Evolutionary conservation across 73 alveolate genomes (phyloP).

Genomic region (Paramecium bursaria): DNA sequence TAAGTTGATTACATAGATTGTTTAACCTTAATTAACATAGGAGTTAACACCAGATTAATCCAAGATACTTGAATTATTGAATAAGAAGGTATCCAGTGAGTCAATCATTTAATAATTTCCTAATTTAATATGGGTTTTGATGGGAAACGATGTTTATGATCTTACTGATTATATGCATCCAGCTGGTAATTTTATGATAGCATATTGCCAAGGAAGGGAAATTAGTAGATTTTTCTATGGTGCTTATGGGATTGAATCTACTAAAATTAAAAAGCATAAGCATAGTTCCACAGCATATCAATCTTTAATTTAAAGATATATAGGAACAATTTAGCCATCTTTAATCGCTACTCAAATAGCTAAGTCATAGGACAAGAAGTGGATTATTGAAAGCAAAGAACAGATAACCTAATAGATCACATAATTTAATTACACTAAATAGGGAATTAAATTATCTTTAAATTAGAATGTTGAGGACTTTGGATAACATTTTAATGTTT

Average conservation of each 20-base stretch:
- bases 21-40: background rate
- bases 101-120: background rate
- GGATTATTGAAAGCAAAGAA: background rate
- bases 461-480: background rate
- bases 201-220: background rate
- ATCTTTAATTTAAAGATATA: background rate
- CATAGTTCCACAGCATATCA: background rate
- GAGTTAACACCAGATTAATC: background rate
- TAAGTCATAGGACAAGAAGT: background rate
- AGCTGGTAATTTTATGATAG: background rate
- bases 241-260: background rate
- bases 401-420: background rate
- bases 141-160: conserved; percentile 10
- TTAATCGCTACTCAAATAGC: too few relatives aligned
- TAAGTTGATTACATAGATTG: background rate
- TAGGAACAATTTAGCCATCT: background rate
- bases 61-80: background rate
- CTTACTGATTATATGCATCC: conserved; percentile 22
- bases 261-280: background rate
- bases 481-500: conserved; percentile 22
- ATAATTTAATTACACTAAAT: background rate
- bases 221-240: conserved; percentile 32
- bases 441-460: background rate
- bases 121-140: background rate
- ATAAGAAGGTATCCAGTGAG: background rate